Evolutionary conservation across 495 filamentous ascomycete genomes (phyloP).

Genomic region (Melanomma pulvis-pyrius): DNA sequence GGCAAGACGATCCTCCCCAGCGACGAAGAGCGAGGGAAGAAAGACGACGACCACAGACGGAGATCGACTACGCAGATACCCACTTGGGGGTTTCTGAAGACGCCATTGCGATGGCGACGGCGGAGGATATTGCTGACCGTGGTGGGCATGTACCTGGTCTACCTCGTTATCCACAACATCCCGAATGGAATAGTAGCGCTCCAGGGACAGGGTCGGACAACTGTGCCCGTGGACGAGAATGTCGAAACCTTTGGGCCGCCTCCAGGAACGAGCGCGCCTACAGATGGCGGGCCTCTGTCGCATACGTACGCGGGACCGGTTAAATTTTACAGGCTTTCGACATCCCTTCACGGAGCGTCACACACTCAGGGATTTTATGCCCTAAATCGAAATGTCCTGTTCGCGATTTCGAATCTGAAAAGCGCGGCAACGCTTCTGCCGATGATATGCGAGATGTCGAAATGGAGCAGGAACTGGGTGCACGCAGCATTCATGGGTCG

Average conservation of each 20-base stretch:
- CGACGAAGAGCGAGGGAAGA: conserved; percentile 73
- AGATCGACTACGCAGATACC: conserved; percentile 37
- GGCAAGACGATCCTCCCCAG: conserved; percentile 52
- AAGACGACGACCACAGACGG: conserved; percentile 64
- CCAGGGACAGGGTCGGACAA: not conserved
- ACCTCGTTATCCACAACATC: conserved; percentile 39
- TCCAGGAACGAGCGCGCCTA: conserved; percentile 20
- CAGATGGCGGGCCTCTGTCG: conserved; percentile 38
- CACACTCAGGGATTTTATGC: conserved; percentile 39
- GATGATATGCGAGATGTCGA: conserved; percentile 63
- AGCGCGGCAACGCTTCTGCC: conserved; percentile 61
- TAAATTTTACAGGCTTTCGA: conserved; percentile 57
- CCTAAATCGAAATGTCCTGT: conserved; percentile 60
- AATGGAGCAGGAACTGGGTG: conserved; percentile 58
- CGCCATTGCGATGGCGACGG: conserved; percentile 48
- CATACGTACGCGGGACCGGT: conserved; percentile 60
- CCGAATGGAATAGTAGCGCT: conserved; percentile 12
- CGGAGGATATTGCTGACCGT: conserved; percentile 52
- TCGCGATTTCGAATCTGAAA: conserved; percentile 59
- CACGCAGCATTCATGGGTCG: conserved; percentile 62
- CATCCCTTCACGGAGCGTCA: conserved; percentile 52
- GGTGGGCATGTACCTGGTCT: conserved; percentile 49
- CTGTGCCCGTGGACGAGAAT: not conserved
- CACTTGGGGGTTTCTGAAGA: conserved; percentile 31
- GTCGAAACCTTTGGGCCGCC: conserved; percentile 40